phyloP scores from a whole-genome alignment of 148 eudicot species.

The Beta vulgaris region DNA sequence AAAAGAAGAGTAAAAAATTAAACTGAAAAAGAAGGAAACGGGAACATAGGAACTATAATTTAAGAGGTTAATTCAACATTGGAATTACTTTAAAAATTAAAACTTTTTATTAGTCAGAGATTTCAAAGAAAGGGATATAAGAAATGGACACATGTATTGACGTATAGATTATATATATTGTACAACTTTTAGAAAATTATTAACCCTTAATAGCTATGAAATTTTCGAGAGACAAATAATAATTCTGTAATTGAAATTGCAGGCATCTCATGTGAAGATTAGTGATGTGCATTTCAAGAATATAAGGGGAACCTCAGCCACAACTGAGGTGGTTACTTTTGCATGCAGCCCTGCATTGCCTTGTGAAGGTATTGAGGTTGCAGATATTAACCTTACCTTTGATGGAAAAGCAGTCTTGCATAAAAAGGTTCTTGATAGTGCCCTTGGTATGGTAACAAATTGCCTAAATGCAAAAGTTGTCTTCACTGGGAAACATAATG shows the following conservation, averaged over 20 bases:
- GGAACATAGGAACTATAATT: too few relatives aligned
- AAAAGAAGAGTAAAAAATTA: too few relatives aligned
- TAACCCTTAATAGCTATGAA: too few relatives aligned
- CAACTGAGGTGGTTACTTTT: conserved; percentile 24
- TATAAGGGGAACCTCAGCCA: conserved; percentile 37
- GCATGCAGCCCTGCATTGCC: conserved; percentile 32
- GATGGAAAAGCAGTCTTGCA: conserved; percentile 19
- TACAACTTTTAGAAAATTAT: too few relatives aligned
- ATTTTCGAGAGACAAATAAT: too few relatives aligned
- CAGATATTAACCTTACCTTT: conserved; percentile 23
- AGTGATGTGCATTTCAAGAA: conserved; percentile 40
- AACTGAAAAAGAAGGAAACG: too few relatives aligned
- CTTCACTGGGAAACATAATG: conserved; percentile 35
- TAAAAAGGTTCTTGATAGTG: neutral
- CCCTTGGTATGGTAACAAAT: neutral
- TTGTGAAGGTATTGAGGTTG: conserved; percentile 36
- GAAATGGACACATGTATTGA: too few relatives aligned
- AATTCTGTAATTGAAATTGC: neutral
- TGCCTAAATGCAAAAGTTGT: conserved; percentile 35
- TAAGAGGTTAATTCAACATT: too few relatives aligned
- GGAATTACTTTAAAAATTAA: too few relatives aligned
- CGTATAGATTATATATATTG: too few relatives aligned
- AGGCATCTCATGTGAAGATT: conserved; percentile 40
- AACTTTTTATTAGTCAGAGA: too few relatives aligned
- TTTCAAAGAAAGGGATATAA: too few relatives aligned